A percentile compares a stretch with the other conserved stretches of the same genome.
Conservation (phyloP, 2,329 filamentous ascomycete genomes). For the Scedosporium dehoogii region DNA sequence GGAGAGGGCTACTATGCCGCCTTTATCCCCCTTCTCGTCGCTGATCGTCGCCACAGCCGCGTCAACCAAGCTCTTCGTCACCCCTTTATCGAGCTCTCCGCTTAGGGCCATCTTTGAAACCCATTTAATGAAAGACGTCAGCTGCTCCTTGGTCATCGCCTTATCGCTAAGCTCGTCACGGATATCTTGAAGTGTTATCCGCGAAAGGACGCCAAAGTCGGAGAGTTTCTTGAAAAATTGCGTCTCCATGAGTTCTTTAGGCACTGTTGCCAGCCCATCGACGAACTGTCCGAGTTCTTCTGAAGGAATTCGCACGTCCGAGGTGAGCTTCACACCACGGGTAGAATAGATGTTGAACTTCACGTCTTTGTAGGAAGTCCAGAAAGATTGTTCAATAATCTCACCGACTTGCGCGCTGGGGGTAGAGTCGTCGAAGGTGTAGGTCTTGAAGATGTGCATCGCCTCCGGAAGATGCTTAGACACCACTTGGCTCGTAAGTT, state of each 20-base stretch:
- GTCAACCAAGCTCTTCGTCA: conserved; percentile 61
- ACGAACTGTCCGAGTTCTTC: conserved; percentile 63
- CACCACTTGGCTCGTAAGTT: conserved; percentile 54
- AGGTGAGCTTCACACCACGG: conserved; percentile 74
- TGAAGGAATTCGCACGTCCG: conserved; percentile 67
- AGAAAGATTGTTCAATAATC: conserved; percentile 90
- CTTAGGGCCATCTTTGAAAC: conserved; percentile 59
- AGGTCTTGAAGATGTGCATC: conserved; percentile 75
- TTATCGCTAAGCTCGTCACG: conserved; percentile 72
- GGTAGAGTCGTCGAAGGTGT: conserved; percentile 81
- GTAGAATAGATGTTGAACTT: conserved; percentile 84
- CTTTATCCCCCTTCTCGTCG: conserved; percentile 47
- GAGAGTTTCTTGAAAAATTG: conserved; percentile 71
- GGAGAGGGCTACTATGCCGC: conserved; percentile 67
- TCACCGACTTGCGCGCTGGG: conserved; percentile 75
- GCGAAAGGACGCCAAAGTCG: conserved; percentile 76
- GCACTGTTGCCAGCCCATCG: conserved; percentile 77
- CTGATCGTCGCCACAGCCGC: conserved; percentile 67
- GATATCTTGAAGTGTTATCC: conserved; percentile 81
- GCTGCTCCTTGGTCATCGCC: conserved; percentile 67
- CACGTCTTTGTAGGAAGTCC: conserved; percentile 77
- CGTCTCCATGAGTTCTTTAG: conserved; percentile 62
- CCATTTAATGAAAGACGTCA: conserved; percentile 80
- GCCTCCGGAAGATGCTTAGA: conserved; percentile 65
- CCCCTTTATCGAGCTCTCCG: conserved; percentile 62